Percentiles rank a stretch among this genome's conserved stretches.
Evolutionary conservation across 257 asterid species (phyloP).

Genomic region (Lycium ferocissimum): DNA sequence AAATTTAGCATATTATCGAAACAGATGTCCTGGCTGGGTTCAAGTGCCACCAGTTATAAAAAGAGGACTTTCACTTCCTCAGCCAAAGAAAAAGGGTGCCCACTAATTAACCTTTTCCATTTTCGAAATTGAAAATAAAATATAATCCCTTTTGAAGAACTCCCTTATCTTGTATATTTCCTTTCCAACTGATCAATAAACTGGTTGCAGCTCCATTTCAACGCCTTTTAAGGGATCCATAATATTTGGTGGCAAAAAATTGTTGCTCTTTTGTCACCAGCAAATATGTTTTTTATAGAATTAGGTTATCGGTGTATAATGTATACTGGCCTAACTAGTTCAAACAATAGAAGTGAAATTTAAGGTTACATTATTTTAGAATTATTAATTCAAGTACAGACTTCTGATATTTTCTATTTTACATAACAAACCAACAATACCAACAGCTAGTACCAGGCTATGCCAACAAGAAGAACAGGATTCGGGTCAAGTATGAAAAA

Average conservation of each 20-base stretch:
- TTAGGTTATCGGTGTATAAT: slow-evolving; percentile 15
- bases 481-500: not conserved
- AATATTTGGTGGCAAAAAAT: not conserved
- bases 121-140: not conserved
- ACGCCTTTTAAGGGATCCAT: not conserved
- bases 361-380: not conserved
- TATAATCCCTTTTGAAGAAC: slow-evolving; percentile 2
- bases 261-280: not conserved
- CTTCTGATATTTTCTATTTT: not conserved
- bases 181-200: not conserved
- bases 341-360: not conserved
- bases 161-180: not conserved
- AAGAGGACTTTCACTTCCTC: not conserved
- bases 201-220: slow-evolving; percentile 8
- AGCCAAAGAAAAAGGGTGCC: slow-evolving; percentile 12
- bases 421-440: not conserved
- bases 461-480: not conserved
- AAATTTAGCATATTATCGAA: not conserved
- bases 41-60: not conserved
- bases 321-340: slow-evolving; percentile 19
- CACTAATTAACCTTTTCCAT: not conserved
- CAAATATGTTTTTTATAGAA: not conserved
- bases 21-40: not conserved
- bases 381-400: not conserved
- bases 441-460: slow-evolving; percentile 1